Evolutionary conservation across 2,329 filamentous ascomycete genomes (phyloP), one percentile per base, ranked within the genome.

Genomic region (Sarocladium brachiariae): DNA sequence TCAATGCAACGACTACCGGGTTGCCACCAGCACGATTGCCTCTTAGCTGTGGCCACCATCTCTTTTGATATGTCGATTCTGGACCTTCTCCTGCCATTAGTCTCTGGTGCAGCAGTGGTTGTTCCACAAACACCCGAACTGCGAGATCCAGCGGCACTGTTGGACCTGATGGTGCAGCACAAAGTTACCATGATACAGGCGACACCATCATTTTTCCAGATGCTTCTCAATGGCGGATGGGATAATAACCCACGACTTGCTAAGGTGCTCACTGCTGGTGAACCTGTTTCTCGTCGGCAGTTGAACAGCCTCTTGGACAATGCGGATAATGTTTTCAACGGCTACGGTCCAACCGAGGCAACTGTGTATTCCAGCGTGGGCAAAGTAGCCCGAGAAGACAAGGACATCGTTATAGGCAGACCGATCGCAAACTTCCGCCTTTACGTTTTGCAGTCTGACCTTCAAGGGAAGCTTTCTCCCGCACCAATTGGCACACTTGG

Each of bases 371-470:
- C 43, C 33, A 51, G 24, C 41, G 49, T 37, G 24, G 53, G 45
- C 51, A 30, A 38, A 25, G 51, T 41, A 52, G 33, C 21, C 49
- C 53, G 4, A 11, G 19, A 5, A 16, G 43, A 53, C 49, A 37
- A 43, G 21, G 18, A 11, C 7, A 13, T 30, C 23, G 45, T 35
- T 5, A 37, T 45, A 21, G 51, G 31, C 18, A 31, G 34, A 37
- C 23, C 45, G 47, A 6, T 24, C 23, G 18, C 3, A 49, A 2
- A 16, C 56, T 6, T 57, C 56, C 2, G 67, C 67, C 51, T 59
- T 64, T 1, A 57, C 64, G 1, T 52, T 69, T 1, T 73, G 72
- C 50, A 63, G 27, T 30, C 27, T 7, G 27, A 77, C 4, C 57
- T 76, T 3, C 67, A 73, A 50, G 48, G 56, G 6, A 39, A 60